Base-by-base conservation (phyloP, 108 stramenopile species). In the Nannochloropsis gaditana region DNA sequence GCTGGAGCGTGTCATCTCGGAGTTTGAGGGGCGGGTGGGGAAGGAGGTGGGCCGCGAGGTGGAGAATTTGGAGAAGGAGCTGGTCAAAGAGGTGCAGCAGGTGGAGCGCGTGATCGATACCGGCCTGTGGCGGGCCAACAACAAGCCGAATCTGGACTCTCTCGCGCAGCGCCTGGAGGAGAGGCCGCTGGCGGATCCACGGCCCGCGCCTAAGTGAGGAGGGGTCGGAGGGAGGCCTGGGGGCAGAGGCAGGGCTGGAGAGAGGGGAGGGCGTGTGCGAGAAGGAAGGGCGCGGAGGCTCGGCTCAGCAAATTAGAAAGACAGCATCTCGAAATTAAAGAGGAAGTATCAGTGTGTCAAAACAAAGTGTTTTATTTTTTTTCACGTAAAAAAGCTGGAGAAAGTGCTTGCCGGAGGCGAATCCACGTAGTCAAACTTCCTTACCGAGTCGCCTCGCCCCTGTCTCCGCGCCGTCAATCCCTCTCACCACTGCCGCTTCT, bases 31-130 rank as follows among this genome's bases (percentile, higher is more conserved):
- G 45, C 80, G 83, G 44, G 90, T 92, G 43, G 82, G 82, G 47
- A 88, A 93, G 87, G 95, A 93, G 42, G 93, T 93, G 81, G 93
- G 93, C 73, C 88, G 83, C 31, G 90, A 96, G 41, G 87, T 92
- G 42, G 84, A 94, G 47, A 91, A 93, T 45, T 94, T 97, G 84
- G 94, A 94, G 86, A 86, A 90, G 73, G 95, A 94, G 84, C 80
- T 91, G 10, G 91, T 86, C 43, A 84, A 90, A 85, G 91, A 90
- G 83, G 85, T 80, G 44, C 79, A 86, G 45, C 80, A 44, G 21
- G 44, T 91, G 4, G 91, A 88, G 79, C 84, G 87, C 83, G 79
- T 79, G 41, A 84, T 84, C 79, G 84, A 73, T 2, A 73, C 59
- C 59, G n/a, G n/a, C 59, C n/a, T 73, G 2, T 73, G 59, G 59